Evolutionary conservation across 2,329 filamentous ascomycete species (phyloP), one percentile per base, ranked within the genome.

Genomic region (Plectosphaerella cucumerina): DNA sequence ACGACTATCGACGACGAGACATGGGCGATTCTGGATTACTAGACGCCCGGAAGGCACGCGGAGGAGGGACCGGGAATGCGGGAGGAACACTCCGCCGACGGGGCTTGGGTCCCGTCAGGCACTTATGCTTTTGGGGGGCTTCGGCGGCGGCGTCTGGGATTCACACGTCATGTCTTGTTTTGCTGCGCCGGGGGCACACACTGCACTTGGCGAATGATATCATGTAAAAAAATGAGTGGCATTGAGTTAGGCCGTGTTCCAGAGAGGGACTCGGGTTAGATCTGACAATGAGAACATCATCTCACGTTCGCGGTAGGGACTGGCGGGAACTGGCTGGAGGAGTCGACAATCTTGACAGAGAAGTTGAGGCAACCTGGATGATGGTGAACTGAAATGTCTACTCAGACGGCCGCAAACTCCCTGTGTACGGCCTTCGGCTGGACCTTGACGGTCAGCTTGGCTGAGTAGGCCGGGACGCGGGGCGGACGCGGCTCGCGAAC

Each of bases 1-100:
- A 90, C 90, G 23, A 99, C 95, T 10, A 80, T 96, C 6, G 91
- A 97, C 70, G 93, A 97, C 62, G 81, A 89, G 69, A 97, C 93
- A 1, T 97, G 89, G 86, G 90, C 90, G 42, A 75, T 96, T 56
- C 74, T 97, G 54, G 89, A 95, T 53, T 82, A 78, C 56, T 85
- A 66, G 57, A 46, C n/a, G 43, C 10, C 8, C 6, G n/a, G n/a
- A 17, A 14, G 53, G 12, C 60, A 62, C 15, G 31, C 26, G 26
- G 26, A 31, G 26, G 26, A 31, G 26, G 26, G 26, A 31, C 26
- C 26, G 26, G 18, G 34, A 47, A 47, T 17, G 6, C 33, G 31
- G 26, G 33, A 35, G 21, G n/a, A 26, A 18, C 39, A 20, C n/a
- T 18, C 39, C 18, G 11, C 11, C 39, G 39, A 20, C 15, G 15